A percentile compares a stretch with the other conserved stretches of the same genome.
Evolutionary conservation across 805 yeast genomes (phyloP).

Genomic region (Ascoidea asiatica): DNA sequence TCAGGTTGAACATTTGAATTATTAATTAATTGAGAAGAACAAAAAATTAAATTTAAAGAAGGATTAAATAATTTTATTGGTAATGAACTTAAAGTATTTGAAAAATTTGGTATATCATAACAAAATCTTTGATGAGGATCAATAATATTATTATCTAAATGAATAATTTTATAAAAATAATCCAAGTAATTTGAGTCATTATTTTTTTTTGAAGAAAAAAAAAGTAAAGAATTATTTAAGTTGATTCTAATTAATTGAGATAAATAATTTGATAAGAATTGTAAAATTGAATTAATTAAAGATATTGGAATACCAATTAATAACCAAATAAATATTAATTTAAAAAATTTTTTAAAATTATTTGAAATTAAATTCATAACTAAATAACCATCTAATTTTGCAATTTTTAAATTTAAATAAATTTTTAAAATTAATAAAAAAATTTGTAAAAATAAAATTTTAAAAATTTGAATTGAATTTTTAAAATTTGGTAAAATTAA

Average conservation of each 20-base stretch:
- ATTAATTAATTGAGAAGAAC: constrained; percentile 11
- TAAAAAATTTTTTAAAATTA: constrained; percentile 47
- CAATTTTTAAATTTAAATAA: constrained; percentile 64
- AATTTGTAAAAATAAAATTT: constrained; percentile 36
- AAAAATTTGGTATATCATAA: constrained; percentile 62
- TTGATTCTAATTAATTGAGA: constrained; percentile 47
- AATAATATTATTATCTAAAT: constrained; percentile 37
- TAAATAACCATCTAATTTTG: constrained; percentile 72
- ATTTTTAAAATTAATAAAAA: constrained; percentile 54
- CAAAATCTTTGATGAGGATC: constrained; percentile 82
- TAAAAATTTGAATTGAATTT: constrained; percentile 13
- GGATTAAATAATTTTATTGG: constrained; percentile 31
- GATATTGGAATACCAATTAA: constrained; percentile 78
- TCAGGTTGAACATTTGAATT: constrained; percentile 58
- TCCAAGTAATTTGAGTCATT: constrained; percentile 31
- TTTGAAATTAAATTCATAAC: constrained; percentile 74
- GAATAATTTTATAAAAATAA: constrained; percentile 60
- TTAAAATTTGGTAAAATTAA: constrained; percentile 8
- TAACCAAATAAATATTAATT: constrained; percentile 65
- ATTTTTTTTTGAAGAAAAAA: constrained; percentile 35
- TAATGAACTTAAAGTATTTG: constrained; percentile 55
- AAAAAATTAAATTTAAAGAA: constrained; percentile 5
- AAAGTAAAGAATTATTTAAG: constrained; percentile 50
- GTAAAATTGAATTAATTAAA: constrained; percentile 56
- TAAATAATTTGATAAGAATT: constrained; percentile 44